A percentile compares a stretch with the other conserved stretches of the same genome.
These are phyloP conservation scores for Aspergillus japonicus DNA, from an alignment of 2,329 filamentous ascomycete species.

Conservation along the genomic window DNA sequence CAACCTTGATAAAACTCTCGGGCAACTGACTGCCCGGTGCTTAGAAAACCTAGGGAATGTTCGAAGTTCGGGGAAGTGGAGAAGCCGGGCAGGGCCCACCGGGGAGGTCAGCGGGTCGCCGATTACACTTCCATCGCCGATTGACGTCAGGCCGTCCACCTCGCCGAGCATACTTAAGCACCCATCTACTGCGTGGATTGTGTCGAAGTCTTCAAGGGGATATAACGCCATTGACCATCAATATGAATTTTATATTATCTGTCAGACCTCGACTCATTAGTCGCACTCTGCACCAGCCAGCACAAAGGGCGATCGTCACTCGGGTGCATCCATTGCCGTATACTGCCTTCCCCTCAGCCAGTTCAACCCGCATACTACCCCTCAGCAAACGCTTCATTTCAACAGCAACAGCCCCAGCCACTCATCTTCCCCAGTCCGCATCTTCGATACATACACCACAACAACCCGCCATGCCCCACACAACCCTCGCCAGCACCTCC, in stretches of 20 bases:
- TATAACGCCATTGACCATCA: background rate
- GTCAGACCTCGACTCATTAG: background rate
- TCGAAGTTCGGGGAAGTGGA: background rate
- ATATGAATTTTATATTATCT: background rate
- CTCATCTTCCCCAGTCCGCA: no score
- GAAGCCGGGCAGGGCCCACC: background rate
- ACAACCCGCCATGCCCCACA: background rate
- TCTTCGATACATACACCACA: background rate
- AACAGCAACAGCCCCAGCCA: no score
- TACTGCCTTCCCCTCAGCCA: background rate
- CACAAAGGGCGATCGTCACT: background rate
- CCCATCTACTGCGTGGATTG: background rate
- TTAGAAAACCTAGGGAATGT: background rate
- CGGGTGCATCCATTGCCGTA: background rate
- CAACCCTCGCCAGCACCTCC: background rate
- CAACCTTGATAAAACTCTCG: background rate
- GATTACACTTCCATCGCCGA: background rate
- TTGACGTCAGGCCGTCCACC: background rate
- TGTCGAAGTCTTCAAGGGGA: background rate
- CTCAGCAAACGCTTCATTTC: no score
- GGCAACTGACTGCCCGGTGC: background rate
- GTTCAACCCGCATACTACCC: no score
- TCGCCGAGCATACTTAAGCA: background rate
- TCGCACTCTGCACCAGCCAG: background rate
- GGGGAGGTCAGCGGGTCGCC: background rate